These are phyloP conservation scores for Ogataea methylovora DNA, from an alignment of 805 yeast species.

Conservation along the genomic window DNA sequence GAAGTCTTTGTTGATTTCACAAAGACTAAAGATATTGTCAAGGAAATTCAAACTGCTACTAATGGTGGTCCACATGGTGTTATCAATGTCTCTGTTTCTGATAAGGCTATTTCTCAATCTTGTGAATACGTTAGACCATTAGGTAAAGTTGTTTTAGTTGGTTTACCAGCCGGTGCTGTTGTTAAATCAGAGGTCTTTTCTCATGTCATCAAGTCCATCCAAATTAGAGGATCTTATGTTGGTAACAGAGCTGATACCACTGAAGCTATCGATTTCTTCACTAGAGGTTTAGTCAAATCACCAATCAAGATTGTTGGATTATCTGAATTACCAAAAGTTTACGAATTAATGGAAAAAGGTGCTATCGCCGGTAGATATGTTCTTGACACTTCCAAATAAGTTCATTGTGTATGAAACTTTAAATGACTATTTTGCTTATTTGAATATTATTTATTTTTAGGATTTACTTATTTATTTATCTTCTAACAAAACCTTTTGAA, in stretches of 20 bases:
- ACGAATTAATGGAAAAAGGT: slow-evolving; percentile 74
- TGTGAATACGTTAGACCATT: slow-evolving; percentile 50
- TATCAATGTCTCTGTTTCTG: slow-evolving; percentile 56
- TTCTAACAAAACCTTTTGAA: no score
- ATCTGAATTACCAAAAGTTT: slow-evolving; percentile 61
- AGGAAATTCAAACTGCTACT: slow-evolving; percentile 32
- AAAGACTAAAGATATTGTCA: slow-evolving; percentile 32
- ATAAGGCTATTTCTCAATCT: slow-evolving; percentile 43
- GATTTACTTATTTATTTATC: no score
- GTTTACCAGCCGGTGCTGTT: slow-evolving; percentile 75
- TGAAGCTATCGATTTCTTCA: slow-evolving; percentile 66
- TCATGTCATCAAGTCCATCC: slow-evolving; percentile 65
- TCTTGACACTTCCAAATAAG: slow-evolving; percentile 62
- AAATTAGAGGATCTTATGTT: slow-evolving; percentile 76
- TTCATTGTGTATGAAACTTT: no score
- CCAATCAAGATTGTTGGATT: slow-evolving; percentile 70
- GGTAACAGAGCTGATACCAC: slow-evolving; percentile 86
- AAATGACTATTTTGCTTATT: no score
- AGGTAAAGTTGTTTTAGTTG: slow-evolving; percentile 59
- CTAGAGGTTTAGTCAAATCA: slow-evolving; percentile 57
- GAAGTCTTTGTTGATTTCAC: slow-evolving; percentile 54
- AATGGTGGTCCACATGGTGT: slow-evolving; percentile 59
- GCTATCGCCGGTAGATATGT: slow-evolving; percentile 86
- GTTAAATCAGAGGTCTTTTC: slow-evolving; percentile 62
- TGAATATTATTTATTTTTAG: no score